Evolutionary conservation across 805 yeast genomes (phyloP).

Genomic region (Metschnikowia bowlesiae): DNA sequence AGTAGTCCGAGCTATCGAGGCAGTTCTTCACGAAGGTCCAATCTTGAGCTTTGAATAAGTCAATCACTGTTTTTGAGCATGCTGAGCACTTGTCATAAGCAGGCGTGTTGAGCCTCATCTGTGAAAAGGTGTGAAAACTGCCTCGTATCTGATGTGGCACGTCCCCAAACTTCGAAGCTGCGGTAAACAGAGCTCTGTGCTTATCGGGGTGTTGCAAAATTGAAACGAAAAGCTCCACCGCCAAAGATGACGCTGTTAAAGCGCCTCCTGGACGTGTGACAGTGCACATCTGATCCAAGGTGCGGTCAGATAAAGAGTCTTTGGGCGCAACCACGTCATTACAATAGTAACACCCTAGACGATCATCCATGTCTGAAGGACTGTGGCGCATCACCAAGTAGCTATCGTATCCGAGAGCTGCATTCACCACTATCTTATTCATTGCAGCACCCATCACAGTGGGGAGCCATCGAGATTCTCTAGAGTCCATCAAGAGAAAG

Average conservation of each 20-base stretch:
- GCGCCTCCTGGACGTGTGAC: constrained; percentile 98
- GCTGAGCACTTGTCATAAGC: constrained; percentile 81
- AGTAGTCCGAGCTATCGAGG: constrained; percentile 56
- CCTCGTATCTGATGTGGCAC: constrained; percentile 92
- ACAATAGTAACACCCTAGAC: constrained; percentile 92
- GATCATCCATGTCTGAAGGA: constrained; percentile 18
- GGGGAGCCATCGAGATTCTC: constrained; percentile 98
- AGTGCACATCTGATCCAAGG: constrained; percentile 97
- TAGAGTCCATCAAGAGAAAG: constrained; percentile 83
- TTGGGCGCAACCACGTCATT: constrained; percentile 93
- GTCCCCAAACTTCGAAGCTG: constrained; percentile 50
- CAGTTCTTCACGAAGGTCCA: constrained; percentile 83
- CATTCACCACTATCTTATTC: constrained; percentile 75
- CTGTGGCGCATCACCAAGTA: constrained; percentile 89
- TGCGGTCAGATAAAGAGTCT: constrained; percentile 80
- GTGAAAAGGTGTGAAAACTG: constrained; percentile 62
- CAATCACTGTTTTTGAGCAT: constrained; percentile 62
- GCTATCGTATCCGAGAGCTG: constrained; percentile 93
- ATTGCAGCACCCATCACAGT: constrained; percentile 69
- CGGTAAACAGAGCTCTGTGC: constrained; percentile 40
- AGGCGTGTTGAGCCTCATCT: constrained; percentile 63
- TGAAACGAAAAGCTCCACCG: constrained; percentile 78
- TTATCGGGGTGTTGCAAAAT: constrained; percentile 61
- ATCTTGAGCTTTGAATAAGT: constrained; percentile 47
- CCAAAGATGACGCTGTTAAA: constrained; percentile 75